A percentile compares a stretch with the other conserved stretches of the same genome.
phyloP scores from a whole-genome alignment of 495 filamentous ascomycete species.

The Penicillium pulvis region DNA sequence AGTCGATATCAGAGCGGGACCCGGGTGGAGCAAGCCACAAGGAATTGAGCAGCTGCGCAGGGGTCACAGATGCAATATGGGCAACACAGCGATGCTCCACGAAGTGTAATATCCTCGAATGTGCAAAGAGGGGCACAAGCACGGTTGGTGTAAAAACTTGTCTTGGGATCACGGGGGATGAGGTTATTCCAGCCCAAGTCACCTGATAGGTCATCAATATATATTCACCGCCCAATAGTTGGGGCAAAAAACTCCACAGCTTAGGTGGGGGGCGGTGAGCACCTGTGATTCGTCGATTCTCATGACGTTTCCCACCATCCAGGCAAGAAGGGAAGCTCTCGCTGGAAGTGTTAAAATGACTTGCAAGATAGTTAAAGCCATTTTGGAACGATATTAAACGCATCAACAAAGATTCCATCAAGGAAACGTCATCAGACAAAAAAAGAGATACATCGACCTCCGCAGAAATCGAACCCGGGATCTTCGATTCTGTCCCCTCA shows the following conservation, averaged over 20 bases:
- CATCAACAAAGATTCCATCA: too few species aligned
- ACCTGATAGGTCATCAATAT: constrained; percentile 23
- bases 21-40: constrained; percentile 8
- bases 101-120: background rate
- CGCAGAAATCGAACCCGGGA: too few species aligned
- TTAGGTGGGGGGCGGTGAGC: constrained; percentile 24
- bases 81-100: background rate
- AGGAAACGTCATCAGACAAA: too few species aligned
- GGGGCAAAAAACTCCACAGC: constrained; percentile 19
- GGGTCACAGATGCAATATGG: background rate
- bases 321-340: too few species aligned
- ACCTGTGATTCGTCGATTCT: background rate
- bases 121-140: background rate
- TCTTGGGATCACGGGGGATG: constrained; percentile 19
- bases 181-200: constrained; percentile 36
- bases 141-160: constrained; percentile 3
- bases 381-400: too few species aligned
- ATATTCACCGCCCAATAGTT: constrained; percentile 12
- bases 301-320: too few species aligned
- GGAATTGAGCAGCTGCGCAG: constrained; percentile 5
- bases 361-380: too few species aligned
- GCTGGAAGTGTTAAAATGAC: too few species aligned
- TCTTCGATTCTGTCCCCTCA: too few species aligned
- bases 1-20: constrained; percentile 18
- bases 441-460: too few species aligned